phyloP scores from a whole-genome alignment of 2,329 filamentous ascomycete genomes.

The Trichophyton benhamiae region DNA sequence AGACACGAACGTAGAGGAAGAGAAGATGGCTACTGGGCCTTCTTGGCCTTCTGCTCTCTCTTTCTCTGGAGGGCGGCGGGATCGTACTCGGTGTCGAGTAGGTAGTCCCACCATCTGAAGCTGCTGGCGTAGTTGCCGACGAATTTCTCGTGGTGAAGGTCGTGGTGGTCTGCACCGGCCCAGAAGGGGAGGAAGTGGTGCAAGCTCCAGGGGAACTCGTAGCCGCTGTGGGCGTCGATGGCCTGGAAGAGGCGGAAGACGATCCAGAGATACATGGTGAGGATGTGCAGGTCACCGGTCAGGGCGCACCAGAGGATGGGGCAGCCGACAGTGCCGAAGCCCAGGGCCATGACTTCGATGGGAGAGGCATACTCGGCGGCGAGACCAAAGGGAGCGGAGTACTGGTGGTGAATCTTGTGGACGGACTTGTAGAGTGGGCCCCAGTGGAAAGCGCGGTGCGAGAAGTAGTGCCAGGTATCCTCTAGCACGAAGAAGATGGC shows the following conservation, averaged over 20 bases:
- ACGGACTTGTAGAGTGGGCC: conserved; percentile 90
- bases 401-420: conserved; percentile 98
- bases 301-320: conserved; percentile 75
- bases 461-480: conserved; percentile 98
- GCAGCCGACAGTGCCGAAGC: conserved; percentile 68
- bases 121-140: conserved; percentile 96
- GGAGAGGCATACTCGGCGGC: conserved; percentile 96
- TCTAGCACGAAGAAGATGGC: conserved; percentile 89
- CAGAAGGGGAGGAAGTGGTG: conserved; percentile 95
- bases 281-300: conserved; percentile 77
- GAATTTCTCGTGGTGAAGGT: conserved; percentile 95
- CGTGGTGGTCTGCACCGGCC: conserved; percentile 94
- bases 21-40: conserved; percentile 8
- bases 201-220: conserved; percentile 96
- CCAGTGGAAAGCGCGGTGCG: conserved; percentile 84
- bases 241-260: conserved; percentile 86
- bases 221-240: conserved; percentile 93
- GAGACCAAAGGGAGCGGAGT: conserved; percentile 91
- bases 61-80: conserved; percentile 74
- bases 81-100: conserved; percentile 85
- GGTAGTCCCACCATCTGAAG: conserved; percentile 98
- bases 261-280: conserved; percentile 99
- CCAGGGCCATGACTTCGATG: conserved; percentile 91
- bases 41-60: conserved; percentile 44
- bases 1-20: neutral